A percentile compares a stretch with the other conserved stretches of the same genome.
phyloP scores from a whole-genome alignment of 2,329 filamentous ascomycete genomes.

The Apiospora kogelbergensis region DNA sequence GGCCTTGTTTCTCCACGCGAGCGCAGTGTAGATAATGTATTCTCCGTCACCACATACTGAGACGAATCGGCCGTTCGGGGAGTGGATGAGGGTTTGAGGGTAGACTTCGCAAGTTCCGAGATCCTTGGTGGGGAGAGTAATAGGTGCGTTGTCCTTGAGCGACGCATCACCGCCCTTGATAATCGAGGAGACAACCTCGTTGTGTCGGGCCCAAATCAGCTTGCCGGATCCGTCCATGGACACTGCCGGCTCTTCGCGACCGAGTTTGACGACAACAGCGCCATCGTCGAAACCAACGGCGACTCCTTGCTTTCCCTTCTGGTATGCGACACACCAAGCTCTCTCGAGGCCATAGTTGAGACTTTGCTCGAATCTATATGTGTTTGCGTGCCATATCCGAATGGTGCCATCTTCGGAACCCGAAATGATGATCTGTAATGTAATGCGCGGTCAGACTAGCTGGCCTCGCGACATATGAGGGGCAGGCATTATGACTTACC shows the following conservation, averaged over 20 bases:
- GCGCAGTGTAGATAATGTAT: slow-evolving; percentile 97
- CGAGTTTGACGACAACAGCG: slow-evolving; percentile 96
- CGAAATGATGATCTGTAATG: slow-evolving; percentile 75
- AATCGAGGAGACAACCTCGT: slow-evolving; percentile 90
- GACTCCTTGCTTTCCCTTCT: slow-evolving; percentile 90
- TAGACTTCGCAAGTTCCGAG: slow-evolving; percentile 96
- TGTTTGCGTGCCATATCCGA: slow-evolving; percentile 98
- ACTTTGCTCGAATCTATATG: slow-evolving; percentile 92
- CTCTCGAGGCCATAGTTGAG: slow-evolving; percentile 94
- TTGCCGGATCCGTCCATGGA: slow-evolving; percentile 97
- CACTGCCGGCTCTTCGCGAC: slow-evolving; percentile 92
- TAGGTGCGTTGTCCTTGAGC: slow-evolving; percentile 85
- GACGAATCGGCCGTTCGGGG: slow-evolving; percentile 90
- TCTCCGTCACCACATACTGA: slow-evolving; percentile 87
- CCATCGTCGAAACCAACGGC: slow-evolving; percentile 97
- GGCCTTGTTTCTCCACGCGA: slow-evolving; percentile 96
- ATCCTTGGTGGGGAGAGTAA: slow-evolving; percentile 88
- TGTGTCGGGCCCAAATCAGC: slow-evolving; percentile 93
- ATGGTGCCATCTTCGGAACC: slow-evolving; percentile 97
- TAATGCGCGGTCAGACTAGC: not conserved
- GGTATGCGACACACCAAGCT: slow-evolving; percentile 96
- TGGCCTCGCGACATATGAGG: not conserved
- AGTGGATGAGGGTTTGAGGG: slow-evolving; percentile 90
- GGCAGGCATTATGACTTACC: not conserved
- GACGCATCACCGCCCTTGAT: slow-evolving; percentile 85